phyloP scores from a whole-genome alignment of 192 early-diverging fungal species.

The Phlyctochytrium bullatum region DNA sequence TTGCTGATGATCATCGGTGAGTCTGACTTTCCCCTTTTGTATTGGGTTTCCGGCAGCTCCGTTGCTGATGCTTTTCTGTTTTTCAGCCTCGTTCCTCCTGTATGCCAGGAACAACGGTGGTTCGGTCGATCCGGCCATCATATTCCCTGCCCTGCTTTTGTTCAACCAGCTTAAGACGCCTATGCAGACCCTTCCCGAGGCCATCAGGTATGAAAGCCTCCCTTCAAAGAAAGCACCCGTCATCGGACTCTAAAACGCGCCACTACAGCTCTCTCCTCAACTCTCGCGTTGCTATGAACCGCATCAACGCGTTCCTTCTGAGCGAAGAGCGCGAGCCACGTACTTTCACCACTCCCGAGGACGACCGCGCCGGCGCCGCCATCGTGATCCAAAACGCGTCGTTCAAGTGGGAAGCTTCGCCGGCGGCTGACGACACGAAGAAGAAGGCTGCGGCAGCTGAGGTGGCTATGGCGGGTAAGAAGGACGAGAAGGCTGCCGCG shows the following conservation, averaged over 20 bases:
- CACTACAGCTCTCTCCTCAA: neutral
- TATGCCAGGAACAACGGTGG: neutral
- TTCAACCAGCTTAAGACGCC: constrained; percentile 58
- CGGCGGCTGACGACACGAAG: neutral
- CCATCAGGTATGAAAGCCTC: constrained; percentile 26
- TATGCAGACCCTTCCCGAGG: constrained; percentile 45
- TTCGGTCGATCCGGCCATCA: constrained; percentile 40
- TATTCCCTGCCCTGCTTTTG: constrained; percentile 58
- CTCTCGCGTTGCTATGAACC: constrained; percentile 5
- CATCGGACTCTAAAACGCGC: too few relatives aligned
- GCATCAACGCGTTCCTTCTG: constrained; percentile 24
- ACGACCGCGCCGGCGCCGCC: neutral
- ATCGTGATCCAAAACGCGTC: constrained; percentile 13
- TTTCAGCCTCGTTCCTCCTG: neutral
- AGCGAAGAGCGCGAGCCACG: constrained; percentile 10
- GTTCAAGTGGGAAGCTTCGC: constrained; percentile 10
- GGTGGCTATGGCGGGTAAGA: neutral
- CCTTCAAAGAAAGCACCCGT: constrained; percentile 7
- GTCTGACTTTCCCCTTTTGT: too few relatives aligned
- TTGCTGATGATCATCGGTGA: neutral
- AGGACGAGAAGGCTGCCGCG: constrained; percentile 6
- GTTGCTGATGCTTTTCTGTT: too few relatives aligned
- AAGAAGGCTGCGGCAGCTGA: neutral
- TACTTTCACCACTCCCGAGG: too few relatives aligned
- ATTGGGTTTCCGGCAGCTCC: too few relatives aligned